Base-by-base conservation (phyloP, 208 protist species). In the Acanthamoeba sp. region DNA sequence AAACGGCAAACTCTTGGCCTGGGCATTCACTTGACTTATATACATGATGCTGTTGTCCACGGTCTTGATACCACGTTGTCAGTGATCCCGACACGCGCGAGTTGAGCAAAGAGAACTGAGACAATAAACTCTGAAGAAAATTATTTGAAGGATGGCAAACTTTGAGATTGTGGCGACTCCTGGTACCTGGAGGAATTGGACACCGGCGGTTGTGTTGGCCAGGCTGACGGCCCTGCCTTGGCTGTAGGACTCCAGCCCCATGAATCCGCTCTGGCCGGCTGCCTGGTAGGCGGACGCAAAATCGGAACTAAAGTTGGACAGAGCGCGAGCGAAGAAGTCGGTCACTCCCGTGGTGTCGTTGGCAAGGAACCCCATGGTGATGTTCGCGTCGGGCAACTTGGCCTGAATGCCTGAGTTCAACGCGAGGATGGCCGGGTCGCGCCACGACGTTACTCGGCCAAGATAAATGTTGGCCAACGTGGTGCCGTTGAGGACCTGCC, bases 31-130 rank as follows among this genome's bases (percentile, higher is more conserved):
- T 4, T 48, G 52, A 4, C 57, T 10, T 2, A 90, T 62, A 27
- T 90, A 90, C 57, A 38, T 27, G n/a, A 90, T 40, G 29, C 82
- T 90, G 48, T 90, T 66, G 48, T 90, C 48, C 29, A 66, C 57
- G 10, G 80, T 89, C 80, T 89, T 9, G 3, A 38, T n/a, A n/a
- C n/a, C 27, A 27, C 66, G 36, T 66, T n/a, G n/a, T 34, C 27
- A 12, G 59, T 1, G 5, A 66, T 34, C 59, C 27, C 2, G 18
- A 57, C 1, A n/a, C n/a, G n/a, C n/a, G n/a, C n/a, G 7, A 57
- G 7, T 20, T 2, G 52, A 20, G 52, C 7, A 57, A 57, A 57
- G 45, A 48, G 10, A 48, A n/a, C n/a, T 48, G 45, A 14, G 45
- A 48, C 3, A n/a, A 16, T 5, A 32, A 27, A 76, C 2, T 2